Evolutionary conservation across 768 basidiomycete species (phyloP), one percentile per base, ranked within the genome.

Genomic region (Boletus pseudopeckii): DNA sequence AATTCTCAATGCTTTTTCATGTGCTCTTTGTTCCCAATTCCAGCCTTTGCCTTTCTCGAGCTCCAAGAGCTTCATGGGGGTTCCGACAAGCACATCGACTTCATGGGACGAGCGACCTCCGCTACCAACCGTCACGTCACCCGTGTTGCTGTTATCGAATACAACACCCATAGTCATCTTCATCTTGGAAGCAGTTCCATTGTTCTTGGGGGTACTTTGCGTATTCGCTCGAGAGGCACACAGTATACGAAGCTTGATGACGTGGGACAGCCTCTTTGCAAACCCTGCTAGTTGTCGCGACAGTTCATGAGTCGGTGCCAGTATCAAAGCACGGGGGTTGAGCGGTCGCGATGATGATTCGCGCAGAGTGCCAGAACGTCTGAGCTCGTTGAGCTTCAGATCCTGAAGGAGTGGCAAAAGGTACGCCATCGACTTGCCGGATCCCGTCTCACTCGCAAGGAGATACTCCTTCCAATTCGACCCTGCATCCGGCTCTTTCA

Each of bases 371-470:
- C 20, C 26, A 32, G 59, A 22, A 24, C 41, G 53, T 39, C 57
- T 50, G 14, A 74, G 50, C 65, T 95, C 92, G 3, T 80, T 74
- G 45, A 72, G 65, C 68, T 96, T 96, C 65, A 95, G 74, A 57
- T 79, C 73, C 58, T 95, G 88, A 2, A 96, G 76, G 50, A 95
- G 69, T 0, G 93, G 93, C 6, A 95, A 78, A 40, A 95, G 80
- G 68, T 94, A 96, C 1, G 94, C 93, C 28, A 95, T 80, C 2
- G 89, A 92, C 73, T 96, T 96, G 1, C 92, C 93, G 0, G 91
- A 92, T 15, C 94, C 93, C 0, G 92, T 96, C 70, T 95, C 92
- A 0, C 88, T 86, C 0, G 91, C 93, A 1, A 96, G 77, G 7
- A 96, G 79, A 58, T 79, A 85, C 45, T 83, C 74, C 43, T 54